A percentile compares a stretch with the other conserved stretches of the same genome.
Evolutionary conservation across 768 basidiomycete genomes (phyloP).

Genomic region (Pleurotus tuber-regium): DNA sequence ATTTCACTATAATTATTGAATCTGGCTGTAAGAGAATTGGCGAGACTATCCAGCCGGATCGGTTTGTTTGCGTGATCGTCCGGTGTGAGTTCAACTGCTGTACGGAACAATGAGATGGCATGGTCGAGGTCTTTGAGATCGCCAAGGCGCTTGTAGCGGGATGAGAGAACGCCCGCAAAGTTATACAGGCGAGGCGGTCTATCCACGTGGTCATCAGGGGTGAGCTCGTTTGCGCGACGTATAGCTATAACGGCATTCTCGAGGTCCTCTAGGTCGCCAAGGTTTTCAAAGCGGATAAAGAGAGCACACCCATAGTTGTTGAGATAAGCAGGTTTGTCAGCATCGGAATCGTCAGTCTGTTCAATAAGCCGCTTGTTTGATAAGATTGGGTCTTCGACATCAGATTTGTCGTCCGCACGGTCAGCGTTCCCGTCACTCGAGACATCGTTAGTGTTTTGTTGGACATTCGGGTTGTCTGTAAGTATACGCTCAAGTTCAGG

Average conservation of each 20-base stretch:
- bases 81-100: neutral
- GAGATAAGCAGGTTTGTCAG: neutral
- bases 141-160: neutral
- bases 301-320: neutral
- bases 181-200: neutral
- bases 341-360: no score
- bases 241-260: neutral
- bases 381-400: no score
- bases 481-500: no score
- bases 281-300: neutral
- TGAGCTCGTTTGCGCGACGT: neutral
- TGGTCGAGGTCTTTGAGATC: neutral
- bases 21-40: neutral
- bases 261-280: neutral
- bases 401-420: no score
- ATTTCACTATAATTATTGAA: neutral
- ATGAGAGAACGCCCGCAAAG: no score
- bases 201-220: neutral
- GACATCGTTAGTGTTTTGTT: no score
- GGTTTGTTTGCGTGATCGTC: neutral
- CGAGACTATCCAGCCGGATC: neutral
- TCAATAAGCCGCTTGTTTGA: no score
- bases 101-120: neutral
- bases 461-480: no score
- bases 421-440: no score